phyloP scores from a whole-genome alignment of 768 basidiomycete genomes.

The Suillus paluster region DNA sequence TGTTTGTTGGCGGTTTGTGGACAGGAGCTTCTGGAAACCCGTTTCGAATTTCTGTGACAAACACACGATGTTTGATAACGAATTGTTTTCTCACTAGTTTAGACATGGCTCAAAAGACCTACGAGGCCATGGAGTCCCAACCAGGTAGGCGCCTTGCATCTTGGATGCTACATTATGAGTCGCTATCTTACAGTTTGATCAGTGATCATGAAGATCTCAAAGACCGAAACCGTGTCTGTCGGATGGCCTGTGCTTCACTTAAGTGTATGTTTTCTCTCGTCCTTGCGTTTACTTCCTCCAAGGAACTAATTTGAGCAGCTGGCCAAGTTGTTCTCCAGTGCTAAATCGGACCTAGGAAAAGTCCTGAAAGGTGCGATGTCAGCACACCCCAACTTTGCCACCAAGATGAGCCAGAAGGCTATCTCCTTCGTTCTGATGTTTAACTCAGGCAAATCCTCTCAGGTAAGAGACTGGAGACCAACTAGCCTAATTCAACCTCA shows the following conservation, averaged over 20 bases:
- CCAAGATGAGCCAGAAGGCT: background rate
- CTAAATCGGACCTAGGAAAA: background rate
- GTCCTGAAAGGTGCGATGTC: background rate
- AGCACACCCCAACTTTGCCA: background rate
- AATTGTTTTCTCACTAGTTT: background rate
- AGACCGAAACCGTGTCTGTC: background rate
- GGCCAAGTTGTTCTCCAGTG: background rate
- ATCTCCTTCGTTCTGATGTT: background rate
- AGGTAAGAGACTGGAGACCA: too few species aligned
- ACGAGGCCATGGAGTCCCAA: background rate
- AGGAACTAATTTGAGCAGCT: background rate
- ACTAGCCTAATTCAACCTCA: too few species aligned
- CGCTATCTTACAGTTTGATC: background rate
- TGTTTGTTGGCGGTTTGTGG: too few species aligned
- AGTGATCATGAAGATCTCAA: background rate
- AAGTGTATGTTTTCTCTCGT: background rate
- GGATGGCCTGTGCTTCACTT: background rate
- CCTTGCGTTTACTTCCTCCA: background rate
- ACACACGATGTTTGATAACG: background rate
- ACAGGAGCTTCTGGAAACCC: background rate
- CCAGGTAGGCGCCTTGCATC: background rate
- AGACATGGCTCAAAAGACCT: background rate
- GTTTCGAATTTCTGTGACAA: background rate
- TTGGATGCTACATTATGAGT: too few species aligned
- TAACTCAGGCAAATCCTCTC: background rate